phyloP scores from a whole-genome alignment of 306 rosid genomes.

The Lupinus albus region DNA sequence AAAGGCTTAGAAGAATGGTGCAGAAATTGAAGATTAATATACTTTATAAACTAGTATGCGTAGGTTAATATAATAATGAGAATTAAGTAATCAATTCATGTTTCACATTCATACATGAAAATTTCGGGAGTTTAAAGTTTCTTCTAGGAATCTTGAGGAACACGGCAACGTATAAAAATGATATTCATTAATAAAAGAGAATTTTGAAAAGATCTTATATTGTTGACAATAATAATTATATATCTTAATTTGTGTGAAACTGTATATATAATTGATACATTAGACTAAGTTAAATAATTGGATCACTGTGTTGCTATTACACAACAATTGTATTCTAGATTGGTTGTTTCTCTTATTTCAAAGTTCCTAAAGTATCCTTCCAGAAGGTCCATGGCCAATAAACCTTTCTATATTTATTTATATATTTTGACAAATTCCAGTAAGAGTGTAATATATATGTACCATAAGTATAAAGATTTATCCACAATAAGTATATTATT shows the following conservation, averaged over 20 bases:
- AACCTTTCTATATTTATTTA: neutral
- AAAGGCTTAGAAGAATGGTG: neutral
- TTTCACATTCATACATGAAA: neutral
- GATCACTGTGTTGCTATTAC: neutral
- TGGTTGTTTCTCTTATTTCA: neutral
- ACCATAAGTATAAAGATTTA: too few relatives aligned
- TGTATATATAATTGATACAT: too few relatives aligned
- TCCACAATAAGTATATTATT: too few relatives aligned
- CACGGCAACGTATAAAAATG: neutral
- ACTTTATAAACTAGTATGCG: neutral
- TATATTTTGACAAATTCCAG: too few relatives aligned
- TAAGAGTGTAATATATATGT: too few relatives aligned
- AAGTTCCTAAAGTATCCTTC: slow-evolving; percentile 21
- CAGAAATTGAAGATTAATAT: neutral
- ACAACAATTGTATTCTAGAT: neutral
- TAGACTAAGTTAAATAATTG: neutral
- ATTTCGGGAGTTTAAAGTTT: neutral
- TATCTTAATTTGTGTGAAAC: too few relatives aligned
- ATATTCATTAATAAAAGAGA: too few relatives aligned
- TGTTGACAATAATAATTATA: too few relatives aligned
- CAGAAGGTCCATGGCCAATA: slow-evolving; percentile 29
- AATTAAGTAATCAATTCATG: neutral
- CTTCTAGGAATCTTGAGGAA: slow-evolving; percentile 6
- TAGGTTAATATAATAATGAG: neutral
- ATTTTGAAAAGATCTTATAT: too few relatives aligned